A percentile compares a stretch with the other conserved stretches of the same genome.
These are phyloP conservation scores for Citrus sinensis DNA, from an alignment of 345 rosid species.

Conservation along the genomic window DNA sequence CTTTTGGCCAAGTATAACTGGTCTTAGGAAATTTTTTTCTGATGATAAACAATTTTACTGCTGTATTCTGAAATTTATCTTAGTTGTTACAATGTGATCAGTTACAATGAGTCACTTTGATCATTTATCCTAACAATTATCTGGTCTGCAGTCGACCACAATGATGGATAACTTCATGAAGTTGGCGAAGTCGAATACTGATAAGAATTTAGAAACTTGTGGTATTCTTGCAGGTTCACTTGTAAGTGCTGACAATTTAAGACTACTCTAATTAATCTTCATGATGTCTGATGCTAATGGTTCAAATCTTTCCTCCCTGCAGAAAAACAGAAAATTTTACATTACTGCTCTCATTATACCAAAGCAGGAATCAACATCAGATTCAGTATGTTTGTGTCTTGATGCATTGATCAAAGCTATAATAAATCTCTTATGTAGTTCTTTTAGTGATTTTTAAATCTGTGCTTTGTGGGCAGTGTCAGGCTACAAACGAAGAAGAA, in stretches of 20 bases:
- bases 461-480: slow-evolving; percentile 56
- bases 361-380: slow-evolving; percentile 92
- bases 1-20: background rate
- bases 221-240: slow-evolving; percentile 96
- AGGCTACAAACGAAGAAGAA: slow-evolving; percentile 95
- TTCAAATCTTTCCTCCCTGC: slow-evolving; percentile 27
- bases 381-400: slow-evolving; percentile 57
- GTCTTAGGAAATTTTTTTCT: background rate
- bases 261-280: background rate
- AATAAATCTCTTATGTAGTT: background rate
- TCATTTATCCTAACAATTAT: slow-evolving; percentile 12
- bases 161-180: slow-evolving; percentile 96
- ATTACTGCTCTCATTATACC: slow-evolving; percentile 94
- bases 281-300: slow-evolving; percentile 15
- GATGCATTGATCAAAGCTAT: slow-evolving; percentile 3
- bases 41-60: background rate
- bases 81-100: background rate
- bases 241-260: slow-evolving; percentile 46
- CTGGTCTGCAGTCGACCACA: slow-evolving; percentile 66
- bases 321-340: slow-evolving; percentile 87
- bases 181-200: slow-evolving; percentile 87
- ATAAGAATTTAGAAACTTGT: slow-evolving; percentile 87
- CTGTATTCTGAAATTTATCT: background rate
- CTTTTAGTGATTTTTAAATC: background rate
- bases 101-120: background rate